Conservation (phyloP, 768 basidiomycete species). For the Hebeloma cylindrosporum region DNA sequence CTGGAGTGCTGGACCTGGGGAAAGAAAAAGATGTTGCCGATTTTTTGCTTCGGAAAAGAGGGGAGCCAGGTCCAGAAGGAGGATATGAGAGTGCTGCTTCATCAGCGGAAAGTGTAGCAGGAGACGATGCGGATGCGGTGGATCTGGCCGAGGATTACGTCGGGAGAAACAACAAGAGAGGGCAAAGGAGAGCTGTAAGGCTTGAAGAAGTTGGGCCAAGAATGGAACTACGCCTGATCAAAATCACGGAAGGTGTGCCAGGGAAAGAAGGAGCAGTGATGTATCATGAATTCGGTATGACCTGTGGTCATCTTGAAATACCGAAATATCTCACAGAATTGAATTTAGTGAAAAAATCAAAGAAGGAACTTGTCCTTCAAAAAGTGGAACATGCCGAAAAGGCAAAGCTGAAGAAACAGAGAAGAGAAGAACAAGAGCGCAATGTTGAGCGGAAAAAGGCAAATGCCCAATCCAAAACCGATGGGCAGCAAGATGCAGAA, state of each 20-base stretch:
- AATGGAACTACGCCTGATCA: conserved; percentile 90
- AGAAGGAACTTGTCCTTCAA: conserved; percentile 64
- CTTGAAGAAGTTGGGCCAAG: conserved; percentile 94
- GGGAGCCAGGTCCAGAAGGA: conserved; percentile 60
- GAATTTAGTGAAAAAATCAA: conserved; percentile 83
- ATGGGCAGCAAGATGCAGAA: conserved; percentile 32
- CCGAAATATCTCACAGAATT: conserved; percentile 3
- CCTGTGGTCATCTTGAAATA: conserved; percentile 38
- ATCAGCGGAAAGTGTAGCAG: conserved; percentile 80
- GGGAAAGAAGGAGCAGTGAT: conserved; percentile 93
- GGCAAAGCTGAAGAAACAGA: conserved; percentile 69
- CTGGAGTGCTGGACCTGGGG: conserved; percentile 71
- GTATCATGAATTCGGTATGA: conserved; percentile 91
- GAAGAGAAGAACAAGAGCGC: conserved; percentile 86
- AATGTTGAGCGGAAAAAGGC: conserved; percentile 87
- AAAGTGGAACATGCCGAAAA: conserved; percentile 78
- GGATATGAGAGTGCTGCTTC: conserved; percentile 82
- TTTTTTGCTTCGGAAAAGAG: conserved; percentile 76
- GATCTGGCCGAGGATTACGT: conserved; percentile 91
- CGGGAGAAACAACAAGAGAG: conserved; percentile 91
- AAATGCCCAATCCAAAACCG: conserved; percentile 25
- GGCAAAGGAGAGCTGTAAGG: conserved; percentile 85
- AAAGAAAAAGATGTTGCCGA: conserved; percentile 95
- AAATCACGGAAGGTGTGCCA: conserved; percentile 91
- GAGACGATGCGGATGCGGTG: conserved; percentile 81